A percentile compares a stretch with the other conserved stretches of the same genome.
Conservation (phyloP, 192 early-diverging fungal species). For the Coemansia sp. region DNA sequence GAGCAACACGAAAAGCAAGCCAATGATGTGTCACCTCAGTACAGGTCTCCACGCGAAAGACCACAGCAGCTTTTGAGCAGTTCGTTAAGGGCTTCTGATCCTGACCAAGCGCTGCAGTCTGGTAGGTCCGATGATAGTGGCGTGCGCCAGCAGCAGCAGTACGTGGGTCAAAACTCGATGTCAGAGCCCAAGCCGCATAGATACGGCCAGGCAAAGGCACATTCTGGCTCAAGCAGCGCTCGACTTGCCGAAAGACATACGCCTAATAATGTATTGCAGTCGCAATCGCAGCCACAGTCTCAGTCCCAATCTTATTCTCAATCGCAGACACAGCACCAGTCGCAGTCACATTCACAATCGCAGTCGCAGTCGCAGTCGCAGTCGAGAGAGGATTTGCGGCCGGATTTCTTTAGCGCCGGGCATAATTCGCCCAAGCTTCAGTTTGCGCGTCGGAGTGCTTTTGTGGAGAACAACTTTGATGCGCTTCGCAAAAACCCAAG, state of each 20-base stretch:
- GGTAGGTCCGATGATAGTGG: background rate
- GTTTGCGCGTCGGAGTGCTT: conserved; percentile 20
- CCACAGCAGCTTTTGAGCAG: conserved; percentile 10
- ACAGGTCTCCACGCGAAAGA: conserved; percentile 36
- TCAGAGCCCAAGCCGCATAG: conserved; percentile 13
- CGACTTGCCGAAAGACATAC: background rate
- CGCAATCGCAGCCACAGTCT: background rate
- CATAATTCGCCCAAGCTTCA: conserved; percentile 28
- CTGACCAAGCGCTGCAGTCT: background rate
- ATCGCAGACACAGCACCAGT: too few species aligned
- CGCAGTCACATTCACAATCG: too few species aligned
- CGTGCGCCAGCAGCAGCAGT: conserved; percentile 5
- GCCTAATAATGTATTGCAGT: background rate
- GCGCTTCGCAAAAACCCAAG: conserved; percentile 17
- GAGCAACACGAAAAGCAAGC: conserved; percentile 41
- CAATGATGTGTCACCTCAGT: conserved; percentile 28
- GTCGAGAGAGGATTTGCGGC: conserved; percentile 4
- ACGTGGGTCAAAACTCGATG: conserved; percentile 3
- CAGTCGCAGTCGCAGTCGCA: background rate
- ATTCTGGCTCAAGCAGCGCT: conserved; percentile 14
- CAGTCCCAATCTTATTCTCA: too few species aligned
- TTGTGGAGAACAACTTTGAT: conserved; percentile 32
- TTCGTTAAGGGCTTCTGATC: conserved; percentile 6
- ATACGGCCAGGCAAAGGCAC: conserved; percentile 3
- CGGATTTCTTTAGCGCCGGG: conserved; percentile 10